Conservation (phyloP, 306 rosid species). For the Erythrophleum fordii region DNA sequence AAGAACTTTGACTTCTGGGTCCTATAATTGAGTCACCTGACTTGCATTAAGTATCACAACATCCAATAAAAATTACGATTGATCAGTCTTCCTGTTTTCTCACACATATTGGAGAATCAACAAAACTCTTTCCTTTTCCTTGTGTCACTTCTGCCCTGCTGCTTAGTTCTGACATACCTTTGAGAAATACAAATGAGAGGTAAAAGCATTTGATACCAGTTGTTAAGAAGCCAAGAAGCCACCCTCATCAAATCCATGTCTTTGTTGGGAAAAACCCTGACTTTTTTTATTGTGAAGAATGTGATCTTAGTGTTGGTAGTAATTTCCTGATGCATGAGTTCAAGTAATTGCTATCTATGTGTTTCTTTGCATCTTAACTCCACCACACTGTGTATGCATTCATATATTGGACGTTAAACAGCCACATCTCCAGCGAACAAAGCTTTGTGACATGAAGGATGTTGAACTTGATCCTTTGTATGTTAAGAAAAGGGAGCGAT, state of each 20-base stretch:
- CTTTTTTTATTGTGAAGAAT: neutral
- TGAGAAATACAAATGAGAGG: neutral
- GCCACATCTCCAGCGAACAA: constrained; percentile 97
- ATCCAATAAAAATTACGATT: neutral
- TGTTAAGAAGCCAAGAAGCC: neutral
- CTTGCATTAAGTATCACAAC: neutral
- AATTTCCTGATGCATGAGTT: neutral
- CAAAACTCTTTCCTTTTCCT: neutral
- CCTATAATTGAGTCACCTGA: neutral
- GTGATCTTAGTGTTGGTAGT: neutral
- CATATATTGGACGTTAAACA: constrained; percentile 15
- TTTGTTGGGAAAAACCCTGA: neutral
- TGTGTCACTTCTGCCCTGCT: neutral
- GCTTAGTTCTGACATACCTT: neutral
- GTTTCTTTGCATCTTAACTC: neutral
- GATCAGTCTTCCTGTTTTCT: neutral
- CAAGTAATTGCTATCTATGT: neutral
- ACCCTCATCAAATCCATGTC: neutral
- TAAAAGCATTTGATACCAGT: neutral
- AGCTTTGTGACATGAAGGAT: constrained; percentile 96
- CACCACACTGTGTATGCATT: constrained; percentile 16
- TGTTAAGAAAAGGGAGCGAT: constrained; percentile 74
- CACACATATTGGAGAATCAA: neutral
- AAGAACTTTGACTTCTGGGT: neutral
- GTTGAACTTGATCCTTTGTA: constrained; percentile 77